Base-by-base conservation (phyloP, 2,329 filamentous ascomycete genomes). In the Akanthomyces lecanii region DNA sequence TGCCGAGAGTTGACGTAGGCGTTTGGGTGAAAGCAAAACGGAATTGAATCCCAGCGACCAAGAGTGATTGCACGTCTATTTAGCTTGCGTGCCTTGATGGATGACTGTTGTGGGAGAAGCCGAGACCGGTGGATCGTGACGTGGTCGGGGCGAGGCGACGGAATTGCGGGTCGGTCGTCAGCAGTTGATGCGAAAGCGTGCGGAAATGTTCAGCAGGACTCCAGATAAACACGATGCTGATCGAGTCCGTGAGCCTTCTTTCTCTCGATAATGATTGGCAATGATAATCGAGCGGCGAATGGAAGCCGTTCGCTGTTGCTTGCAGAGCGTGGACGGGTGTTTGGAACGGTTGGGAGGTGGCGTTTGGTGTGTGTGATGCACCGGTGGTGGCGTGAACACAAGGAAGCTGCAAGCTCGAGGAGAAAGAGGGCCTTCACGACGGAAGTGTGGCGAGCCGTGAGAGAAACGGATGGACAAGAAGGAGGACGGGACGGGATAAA, bases 321-420 rank as follows among this genome's bases (percentile, higher is more conserved):
- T 62, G 61, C 53, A 62, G 38, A 30, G 18, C 4, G 40, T n/a
- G 44, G 25, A 33, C n/a, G 45, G 16, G 21, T 42, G 57, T 42
- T 61, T 53, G n/a, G 5, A 30, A 38, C 42, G 55, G 62, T 60
- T 63, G 48, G 5, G 33, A 14, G 30, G 62, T 54, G 55, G 48
- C 52, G 62, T 52, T 57, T 21, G n/a, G 28, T 36, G 54, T 50
- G 61, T 52, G 53, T 23, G 36, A 58, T 54, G 53, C 45, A 58
- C 12, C 30, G 42, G 16, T 16, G 55, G 55, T 54, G 55, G 55
- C 55, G 55, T 4, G 48, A 30, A 56, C 42, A 50, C 48, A 48
- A 60, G 30, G 45, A 28, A 58, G 67, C 66, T 71, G 56, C 63
- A 63, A 66, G 61, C 53, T 52, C 57, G 61, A 62, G 55, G 61